These are phyloP conservation scores for Kodamaea derodonti DNA, from an alignment of 1,139 yeast species.

Conservation along the genomic window DNA sequence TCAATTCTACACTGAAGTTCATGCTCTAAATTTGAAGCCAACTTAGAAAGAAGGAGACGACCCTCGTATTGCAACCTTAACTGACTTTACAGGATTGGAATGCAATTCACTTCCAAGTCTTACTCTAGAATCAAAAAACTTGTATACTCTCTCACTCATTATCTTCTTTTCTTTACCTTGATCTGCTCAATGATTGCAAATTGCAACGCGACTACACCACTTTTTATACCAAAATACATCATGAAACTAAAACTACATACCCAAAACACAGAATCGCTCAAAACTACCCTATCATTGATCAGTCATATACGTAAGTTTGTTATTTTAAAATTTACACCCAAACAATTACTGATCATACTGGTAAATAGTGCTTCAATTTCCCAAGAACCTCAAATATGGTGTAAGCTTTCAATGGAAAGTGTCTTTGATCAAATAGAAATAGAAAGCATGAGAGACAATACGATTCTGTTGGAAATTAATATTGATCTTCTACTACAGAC, in stretches of 20 bases:
- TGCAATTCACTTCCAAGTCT: too few relatives aligned
- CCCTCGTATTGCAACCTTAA: too few relatives aligned
- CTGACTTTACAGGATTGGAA: too few relatives aligned
- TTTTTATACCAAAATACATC: too few relatives aligned
- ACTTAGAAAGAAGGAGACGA: too few relatives aligned
- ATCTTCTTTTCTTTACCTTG: too few relatives aligned
- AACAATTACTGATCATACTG: slow-evolving; percentile 47
- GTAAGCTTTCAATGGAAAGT: slow-evolving; percentile 41
- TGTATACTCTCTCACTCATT: too few relatives aligned
- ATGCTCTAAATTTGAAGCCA: too few relatives aligned
- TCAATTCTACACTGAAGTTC: too few relatives aligned
- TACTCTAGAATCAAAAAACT: too few relatives aligned
- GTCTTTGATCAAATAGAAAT: slow-evolving; percentile 50
- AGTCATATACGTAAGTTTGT: slow-evolving; percentile 29
- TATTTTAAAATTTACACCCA: slow-evolving; percentile 39
- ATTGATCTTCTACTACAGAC: slow-evolving; percentile 54
- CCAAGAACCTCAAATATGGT: slow-evolving; percentile 61
- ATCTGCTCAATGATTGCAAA: too few relatives aligned
- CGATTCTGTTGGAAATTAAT: slow-evolving; percentile 53
- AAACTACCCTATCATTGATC: slow-evolving; percentile 28
- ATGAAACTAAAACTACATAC: slow-evolving; percentile 37
- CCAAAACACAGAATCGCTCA: slow-evolving; percentile 26
- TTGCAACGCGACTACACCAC: too few relatives aligned
- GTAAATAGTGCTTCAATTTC: slow-evolving; percentile 33
- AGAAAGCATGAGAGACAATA: slow-evolving; percentile 41